phyloP scores from a whole-genome alignment of 164 flowering plant species.

The Chimonanthus salicifolius region DNA sequence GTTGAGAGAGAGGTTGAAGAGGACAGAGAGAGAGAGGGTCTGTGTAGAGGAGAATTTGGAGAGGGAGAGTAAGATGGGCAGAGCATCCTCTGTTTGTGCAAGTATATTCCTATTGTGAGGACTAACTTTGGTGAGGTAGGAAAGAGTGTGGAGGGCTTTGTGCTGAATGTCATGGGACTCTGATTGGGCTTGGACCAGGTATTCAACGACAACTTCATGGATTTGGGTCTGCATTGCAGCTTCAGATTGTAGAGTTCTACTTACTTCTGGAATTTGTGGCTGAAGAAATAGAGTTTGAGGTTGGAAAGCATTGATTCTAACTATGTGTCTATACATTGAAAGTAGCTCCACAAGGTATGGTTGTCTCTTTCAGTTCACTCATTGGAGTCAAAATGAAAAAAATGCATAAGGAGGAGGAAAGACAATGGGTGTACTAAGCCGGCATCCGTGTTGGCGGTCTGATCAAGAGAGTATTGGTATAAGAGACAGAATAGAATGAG shows the following conservation, averaged over 20 bases:
- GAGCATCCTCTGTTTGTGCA: conserved; percentile 42
- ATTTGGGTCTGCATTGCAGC: conserved; percentile 4
- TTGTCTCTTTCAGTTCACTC: neutral
- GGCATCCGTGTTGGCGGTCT: too few relatives aligned
- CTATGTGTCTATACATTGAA: conserved; percentile 3
- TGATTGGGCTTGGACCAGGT: conserved; percentile 20
- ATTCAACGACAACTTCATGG: conserved; percentile 1
- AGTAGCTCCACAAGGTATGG: conserved; percentile 5
- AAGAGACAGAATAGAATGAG: too few relatives aligned
- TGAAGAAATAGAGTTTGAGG: neutral
- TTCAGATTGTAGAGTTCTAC: too few relatives aligned
- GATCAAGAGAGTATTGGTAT: too few relatives aligned
- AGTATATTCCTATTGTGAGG: conserved; percentile 43
- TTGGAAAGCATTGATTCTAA: neutral
- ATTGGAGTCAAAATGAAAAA: neutral
- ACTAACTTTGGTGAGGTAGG: conserved; percentile 50
- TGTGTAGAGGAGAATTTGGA: conserved; percentile 31
- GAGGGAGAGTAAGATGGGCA: conserved; percentile 30
- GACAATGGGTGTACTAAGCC: too few relatives aligned
- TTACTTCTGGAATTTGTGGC: neutral
- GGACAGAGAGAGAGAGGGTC: conserved; percentile 42
- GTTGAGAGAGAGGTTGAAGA: conserved; percentile 67
- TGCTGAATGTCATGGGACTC: conserved; percentile 28
- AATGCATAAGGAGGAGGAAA: too few relatives aligned
- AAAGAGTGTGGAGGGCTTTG: conserved; percentile 37